These are phyloP conservation scores for Pseudonitzschia pungens DNA, from an alignment of 108 stramenopile genomes.

Conservation along the genomic window DNA sequence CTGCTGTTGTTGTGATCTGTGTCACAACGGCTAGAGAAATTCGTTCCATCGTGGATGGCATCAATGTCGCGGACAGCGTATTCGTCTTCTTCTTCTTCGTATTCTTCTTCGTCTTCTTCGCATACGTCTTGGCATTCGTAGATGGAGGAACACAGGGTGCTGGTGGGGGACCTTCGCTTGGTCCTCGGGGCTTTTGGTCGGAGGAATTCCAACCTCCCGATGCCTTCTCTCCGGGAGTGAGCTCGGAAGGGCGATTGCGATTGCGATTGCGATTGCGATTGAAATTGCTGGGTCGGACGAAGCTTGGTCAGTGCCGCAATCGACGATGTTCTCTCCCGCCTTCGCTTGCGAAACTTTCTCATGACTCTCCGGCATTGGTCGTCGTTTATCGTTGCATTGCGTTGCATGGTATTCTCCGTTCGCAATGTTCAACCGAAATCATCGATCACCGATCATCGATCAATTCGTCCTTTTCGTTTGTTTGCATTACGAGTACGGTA, in stretches of 20 bases:
- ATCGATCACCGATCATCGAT: too few species aligned
- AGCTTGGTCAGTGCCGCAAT: background rate
- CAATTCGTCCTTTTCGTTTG: too few species aligned
- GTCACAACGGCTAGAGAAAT: too few species aligned
- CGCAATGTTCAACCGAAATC: too few species aligned
- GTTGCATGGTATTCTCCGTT: too few species aligned
- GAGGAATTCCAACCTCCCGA: background rate
- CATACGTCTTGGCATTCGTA: background rate
- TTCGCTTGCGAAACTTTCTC: slow-evolving; percentile 9
- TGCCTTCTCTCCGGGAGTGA: background rate
- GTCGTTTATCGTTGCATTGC: background rate
- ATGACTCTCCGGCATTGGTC: slow-evolving; percentile 2
- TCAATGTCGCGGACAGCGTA: too few species aligned
- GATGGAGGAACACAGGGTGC: background rate
- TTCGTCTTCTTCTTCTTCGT: background rate
- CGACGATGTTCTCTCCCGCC: background rate
- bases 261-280: too few species aligned
- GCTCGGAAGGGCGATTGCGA: too few species aligned
- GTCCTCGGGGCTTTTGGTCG: background rate
- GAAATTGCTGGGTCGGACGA: background rate
- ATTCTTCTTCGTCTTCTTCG: too few species aligned
- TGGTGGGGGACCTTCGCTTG: background rate
- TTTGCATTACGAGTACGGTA: too few species aligned
- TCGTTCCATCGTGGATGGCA: too few species aligned
- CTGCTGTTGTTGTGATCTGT: too few species aligned